Evolutionary conservation across 164 flowering plant species (phyloP).

Genomic region (Aristolochia fimbriata): DNA sequence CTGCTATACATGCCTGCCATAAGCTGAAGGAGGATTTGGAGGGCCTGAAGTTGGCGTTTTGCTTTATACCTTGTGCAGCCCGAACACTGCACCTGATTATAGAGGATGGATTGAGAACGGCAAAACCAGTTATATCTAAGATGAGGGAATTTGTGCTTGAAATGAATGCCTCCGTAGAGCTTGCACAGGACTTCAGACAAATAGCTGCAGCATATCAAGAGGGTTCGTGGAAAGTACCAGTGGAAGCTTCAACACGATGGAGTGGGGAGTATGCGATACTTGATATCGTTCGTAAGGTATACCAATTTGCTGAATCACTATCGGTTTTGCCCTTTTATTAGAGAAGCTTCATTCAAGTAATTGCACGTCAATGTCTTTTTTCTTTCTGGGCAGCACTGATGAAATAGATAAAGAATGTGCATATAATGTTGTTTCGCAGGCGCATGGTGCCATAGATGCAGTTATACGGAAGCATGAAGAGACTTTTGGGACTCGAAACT

Average conservation of each 20-base stretch:
- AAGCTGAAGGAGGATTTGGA: constrained; percentile 66
- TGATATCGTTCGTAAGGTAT: constrained; percentile 78
- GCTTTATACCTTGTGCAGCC: constrained; percentile 88
- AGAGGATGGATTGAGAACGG: constrained; percentile 69
- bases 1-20: constrained; percentile 62
- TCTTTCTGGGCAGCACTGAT: no score
- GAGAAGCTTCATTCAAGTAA: neutral
- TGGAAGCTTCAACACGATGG: constrained; percentile 80
- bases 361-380: neutral
- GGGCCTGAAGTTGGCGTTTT: constrained; percentile 59
- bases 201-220: constrained; percentile 56
- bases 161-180: constrained; percentile 57
- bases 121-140: constrained; percentile 52
- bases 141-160: constrained; percentile 69
- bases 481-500: constrained; percentile 27
- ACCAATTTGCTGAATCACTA: neutral
- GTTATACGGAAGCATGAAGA: constrained; percentile 65
- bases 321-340: neutral
- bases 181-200: constrained; percentile 59
- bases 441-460: constrained; percentile 68
- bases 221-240: constrained; percentile 80
- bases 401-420: no score
- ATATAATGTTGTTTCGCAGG: constrained; percentile 29
- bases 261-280: constrained; percentile 89
- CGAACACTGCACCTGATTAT: constrained; percentile 68